Conservation (phyloP, 768 basidiomycete genomes). For the Russula sp. region DNA sequence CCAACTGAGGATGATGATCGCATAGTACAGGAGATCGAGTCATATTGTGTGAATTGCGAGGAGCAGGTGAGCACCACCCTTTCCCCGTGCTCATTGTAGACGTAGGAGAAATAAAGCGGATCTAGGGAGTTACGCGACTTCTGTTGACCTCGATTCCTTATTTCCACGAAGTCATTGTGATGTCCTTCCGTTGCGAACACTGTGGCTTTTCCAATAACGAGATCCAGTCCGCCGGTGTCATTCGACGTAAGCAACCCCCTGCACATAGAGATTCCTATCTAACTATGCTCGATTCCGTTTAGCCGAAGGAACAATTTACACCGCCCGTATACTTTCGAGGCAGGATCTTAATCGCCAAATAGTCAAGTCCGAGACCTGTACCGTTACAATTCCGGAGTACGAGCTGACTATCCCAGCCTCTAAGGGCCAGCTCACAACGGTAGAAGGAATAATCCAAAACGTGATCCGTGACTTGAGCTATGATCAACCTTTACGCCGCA, state of each 20-base stretch:
- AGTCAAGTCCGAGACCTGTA: conserved; percentile 79
- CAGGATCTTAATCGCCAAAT: conserved; percentile 88
- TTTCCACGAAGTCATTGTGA: conserved; percentile 91
- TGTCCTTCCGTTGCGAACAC: conserved; percentile 94
- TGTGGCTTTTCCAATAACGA: conserved; percentile 90
- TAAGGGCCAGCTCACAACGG: conserved; percentile 91
- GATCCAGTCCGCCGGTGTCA: conserved; percentile 81
- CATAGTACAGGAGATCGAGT: conserved; percentile 78
- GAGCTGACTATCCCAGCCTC: conserved; percentile 85
- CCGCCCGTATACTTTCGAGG: conserved; percentile 63
- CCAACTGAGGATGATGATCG: conserved; percentile 45
- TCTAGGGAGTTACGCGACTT: conserved; percentile 79
- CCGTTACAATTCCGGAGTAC: conserved; percentile 78
- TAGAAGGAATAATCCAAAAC: conserved; percentile 86
- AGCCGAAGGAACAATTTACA: conserved; percentile 85
- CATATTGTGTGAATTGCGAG: conserved; percentile 88
- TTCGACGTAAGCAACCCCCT: conserved; percentile 58
- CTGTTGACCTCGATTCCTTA: conserved; percentile 92
- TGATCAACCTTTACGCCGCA: conserved; percentile 77
- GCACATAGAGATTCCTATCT: neutral
- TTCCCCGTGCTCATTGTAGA: neutral
- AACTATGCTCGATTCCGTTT: neutral
- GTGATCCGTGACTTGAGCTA: conserved; percentile 69
- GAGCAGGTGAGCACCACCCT: conserved; percentile 59
- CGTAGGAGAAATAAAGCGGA: neutral